Conservation (phyloP, 768 basidiomycete genomes). For the Stropharia rugosoannulata region DNA sequence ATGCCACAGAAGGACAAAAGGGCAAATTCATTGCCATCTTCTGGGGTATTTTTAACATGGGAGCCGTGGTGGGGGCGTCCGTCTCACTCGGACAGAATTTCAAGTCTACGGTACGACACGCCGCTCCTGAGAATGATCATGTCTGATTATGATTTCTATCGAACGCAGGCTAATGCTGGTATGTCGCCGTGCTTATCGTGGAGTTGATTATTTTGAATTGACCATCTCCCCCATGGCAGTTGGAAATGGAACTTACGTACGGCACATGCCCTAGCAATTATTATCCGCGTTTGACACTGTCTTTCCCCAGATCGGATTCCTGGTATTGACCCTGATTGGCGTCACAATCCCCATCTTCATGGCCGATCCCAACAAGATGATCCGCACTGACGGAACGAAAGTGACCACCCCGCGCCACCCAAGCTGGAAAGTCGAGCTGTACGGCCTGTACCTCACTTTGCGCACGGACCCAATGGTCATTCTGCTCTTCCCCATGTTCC, state of each 20-base stretch:
- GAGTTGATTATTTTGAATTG: background rate
- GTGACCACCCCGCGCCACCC: slow-evolving; percentile 63
- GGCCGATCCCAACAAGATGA: slow-evolving; percentile 69
- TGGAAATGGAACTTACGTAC: slow-evolving; percentile 72
- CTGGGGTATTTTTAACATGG: slow-evolving; percentile 84
- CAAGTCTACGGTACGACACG: slow-evolving; percentile 48
- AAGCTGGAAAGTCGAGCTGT: slow-evolving; percentile 76
- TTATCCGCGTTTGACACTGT: background rate
- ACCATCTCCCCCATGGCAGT: slow-evolving; percentile 34
- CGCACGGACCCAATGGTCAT: slow-evolving; percentile 71
- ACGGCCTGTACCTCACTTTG: slow-evolving; percentile 66
- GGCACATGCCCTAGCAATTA: slow-evolving; percentile 20
- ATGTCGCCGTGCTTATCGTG: slow-evolving; percentile 13
- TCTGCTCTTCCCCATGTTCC: slow-evolving; percentile 83
- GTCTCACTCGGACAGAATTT: slow-evolving; percentile 75
- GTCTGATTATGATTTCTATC: slow-evolving; percentile 20
- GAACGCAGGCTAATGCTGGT: slow-evolving; percentile 38
- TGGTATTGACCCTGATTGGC: slow-evolving; percentile 70
- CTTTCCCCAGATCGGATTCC: slow-evolving; percentile 61
- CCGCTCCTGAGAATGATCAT: background rate
- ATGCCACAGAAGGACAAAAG: slow-evolving; percentile 79
- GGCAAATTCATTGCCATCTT: slow-evolving; percentile 77
- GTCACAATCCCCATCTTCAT: slow-evolving; percentile 66
- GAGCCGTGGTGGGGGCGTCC: slow-evolving; percentile 75
- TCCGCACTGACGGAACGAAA: slow-evolving; percentile 74